phyloP scores from a whole-genome alignment of 768 basidiomycete genomes.

The Kwoniella europaea region DNA sequence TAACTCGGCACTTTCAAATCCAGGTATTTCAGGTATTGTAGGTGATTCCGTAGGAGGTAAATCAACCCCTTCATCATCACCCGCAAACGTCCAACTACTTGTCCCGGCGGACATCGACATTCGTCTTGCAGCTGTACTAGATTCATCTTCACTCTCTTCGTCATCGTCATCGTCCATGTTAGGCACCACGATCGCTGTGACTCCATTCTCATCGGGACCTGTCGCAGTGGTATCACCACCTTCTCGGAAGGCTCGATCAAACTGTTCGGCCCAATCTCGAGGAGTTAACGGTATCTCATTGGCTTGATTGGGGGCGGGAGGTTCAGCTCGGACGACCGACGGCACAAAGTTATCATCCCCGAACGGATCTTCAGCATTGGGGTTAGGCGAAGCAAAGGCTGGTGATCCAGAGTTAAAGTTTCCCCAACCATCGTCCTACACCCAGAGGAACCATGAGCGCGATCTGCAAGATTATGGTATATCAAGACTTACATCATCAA shows the following conservation, averaged over 20 bases:
- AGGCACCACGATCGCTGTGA: slow-evolving; percentile 22
- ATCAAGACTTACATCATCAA: slow-evolving; percentile 44
- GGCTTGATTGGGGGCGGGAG: slow-evolving; percentile 17
- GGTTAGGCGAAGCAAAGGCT: slow-evolving; percentile 18
- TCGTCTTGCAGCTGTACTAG: slow-evolving; percentile 7
- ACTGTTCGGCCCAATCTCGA: slow-evolving; percentile 55
- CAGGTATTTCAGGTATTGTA: slow-evolving; percentile 22
- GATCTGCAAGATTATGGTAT: background rate
- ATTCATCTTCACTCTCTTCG: slow-evolving; percentile 22
- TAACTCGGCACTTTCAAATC: background rate
- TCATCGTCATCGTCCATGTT: slow-evolving; percentile 13
- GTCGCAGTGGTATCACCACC: slow-evolving; percentile 36
- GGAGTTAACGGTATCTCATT: slow-evolving; percentile 48
- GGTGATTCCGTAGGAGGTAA: slow-evolving; percentile 32
- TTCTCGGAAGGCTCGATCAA: slow-evolving; percentile 45
- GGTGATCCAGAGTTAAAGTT: slow-evolving; percentile 47
- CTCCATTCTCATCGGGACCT: slow-evolving; percentile 30
- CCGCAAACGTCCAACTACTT: slow-evolving; percentile 39
- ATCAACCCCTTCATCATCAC: slow-evolving; percentile 36
- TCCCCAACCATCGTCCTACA: slow-evolving; percentile 55
- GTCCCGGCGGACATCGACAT: slow-evolving; percentile 22
- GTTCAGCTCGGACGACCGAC: slow-evolving; percentile 36
- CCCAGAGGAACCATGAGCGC: background rate
- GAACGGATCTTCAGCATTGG: slow-evolving; percentile 50
- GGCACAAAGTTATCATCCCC: slow-evolving; percentile 50